Evolutionary conservation across 2,329 filamentous ascomycete species (phyloP), one percentile per base, ranked within the genome.

Genomic region (Pleochaeta shiraiana): DNA sequence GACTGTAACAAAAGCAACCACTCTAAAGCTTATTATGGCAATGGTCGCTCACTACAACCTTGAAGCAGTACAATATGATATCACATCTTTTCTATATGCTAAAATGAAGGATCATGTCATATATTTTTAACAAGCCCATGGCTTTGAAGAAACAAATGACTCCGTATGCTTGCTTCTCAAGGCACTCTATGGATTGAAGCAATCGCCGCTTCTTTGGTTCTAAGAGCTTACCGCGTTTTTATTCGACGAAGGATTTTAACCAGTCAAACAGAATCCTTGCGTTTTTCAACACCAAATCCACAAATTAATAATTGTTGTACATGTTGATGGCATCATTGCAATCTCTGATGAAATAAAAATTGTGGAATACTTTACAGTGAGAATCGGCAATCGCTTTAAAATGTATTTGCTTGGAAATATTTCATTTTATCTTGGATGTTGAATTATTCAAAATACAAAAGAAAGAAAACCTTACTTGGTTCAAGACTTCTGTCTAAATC

Each of bases 401-500:
- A 53, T 53, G 47, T 21, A 11, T 28, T 53, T 21, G 12, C 47
- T 53, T 3, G 47, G 47, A 9, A 21, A 53, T 12, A 53, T 53
- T 12, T 12, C 47, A 3, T 53, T 53, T 53, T 53, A 53, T 53
- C 47, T 53, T 24, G 47, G 47, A 9, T 53, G 47, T 24, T 12
- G 47, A 3, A 53, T 53, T 24, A 53, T 53, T n/a, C 19, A 21
- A 53, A 24, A 3, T 53, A 14, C 16, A 3, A 11, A 28, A 12
- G 4, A 28, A 9, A 16, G 19, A 5, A 34, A 59, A n/a, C n/a
- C 43, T 9, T 63, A 43, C n/a, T 30, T 63, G 9, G n/a, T 47
- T 28, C 60, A 63, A 31, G 60, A 63, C n/a, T n/a, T n/a, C n/a
- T 47, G 33, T 34, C 3, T 63, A 63, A 43, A 43, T 63, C 3